Conservation (phyloP, 345 rosid genomes). For the Eutrema heterophyllum region DNA sequence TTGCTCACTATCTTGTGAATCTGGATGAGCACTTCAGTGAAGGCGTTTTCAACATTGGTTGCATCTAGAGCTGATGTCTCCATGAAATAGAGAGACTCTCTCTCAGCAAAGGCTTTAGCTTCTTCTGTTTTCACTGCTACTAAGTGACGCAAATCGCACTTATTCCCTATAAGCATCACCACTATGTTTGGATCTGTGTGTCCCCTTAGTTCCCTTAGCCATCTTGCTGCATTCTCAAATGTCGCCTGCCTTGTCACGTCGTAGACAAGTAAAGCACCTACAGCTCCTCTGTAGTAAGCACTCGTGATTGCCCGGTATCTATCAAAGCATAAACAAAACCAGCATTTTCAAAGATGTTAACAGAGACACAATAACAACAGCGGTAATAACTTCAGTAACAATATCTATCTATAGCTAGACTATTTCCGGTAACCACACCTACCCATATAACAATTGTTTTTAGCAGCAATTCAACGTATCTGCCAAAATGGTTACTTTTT, state of each 20-base stretch:
- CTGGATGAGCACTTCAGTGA: conserved; percentile 52
- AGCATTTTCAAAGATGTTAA: not conserved
- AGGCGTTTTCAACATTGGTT: conserved; percentile 51
- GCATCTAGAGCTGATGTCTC: conserved; percentile 58
- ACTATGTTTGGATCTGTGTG: conserved; percentile 61
- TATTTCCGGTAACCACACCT: not conserved
- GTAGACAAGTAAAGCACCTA: conserved; percentile 57
- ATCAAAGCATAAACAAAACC: not conserved
- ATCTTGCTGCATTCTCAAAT: conserved; percentile 58
- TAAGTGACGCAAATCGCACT: conserved; percentile 55
- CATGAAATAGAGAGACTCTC: conserved; percentile 48
- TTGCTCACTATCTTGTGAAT: conserved; percentile 51
- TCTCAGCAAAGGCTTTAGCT: conserved; percentile 51
- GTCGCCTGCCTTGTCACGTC: conserved; percentile 58
- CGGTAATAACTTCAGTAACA: not conserved
- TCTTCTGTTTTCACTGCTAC: conserved; percentile 54
- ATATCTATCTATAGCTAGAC: not conserved
- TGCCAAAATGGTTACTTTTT: not conserved
- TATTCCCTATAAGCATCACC: conserved; percentile 68
- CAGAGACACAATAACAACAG: not conserved
- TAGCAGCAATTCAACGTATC: not conserved
- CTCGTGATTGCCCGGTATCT: conserved; percentile 68
- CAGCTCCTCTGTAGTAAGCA: conserved; percentile 66
- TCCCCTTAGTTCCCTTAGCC: conserved; percentile 52
- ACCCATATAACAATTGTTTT: not conserved